Evolutionary conservation across 2,329 filamentous ascomycete genomes (phyloP), one percentile per base, ranked within the genome.

Genomic region (Plenodomus lindquistii): DNA sequence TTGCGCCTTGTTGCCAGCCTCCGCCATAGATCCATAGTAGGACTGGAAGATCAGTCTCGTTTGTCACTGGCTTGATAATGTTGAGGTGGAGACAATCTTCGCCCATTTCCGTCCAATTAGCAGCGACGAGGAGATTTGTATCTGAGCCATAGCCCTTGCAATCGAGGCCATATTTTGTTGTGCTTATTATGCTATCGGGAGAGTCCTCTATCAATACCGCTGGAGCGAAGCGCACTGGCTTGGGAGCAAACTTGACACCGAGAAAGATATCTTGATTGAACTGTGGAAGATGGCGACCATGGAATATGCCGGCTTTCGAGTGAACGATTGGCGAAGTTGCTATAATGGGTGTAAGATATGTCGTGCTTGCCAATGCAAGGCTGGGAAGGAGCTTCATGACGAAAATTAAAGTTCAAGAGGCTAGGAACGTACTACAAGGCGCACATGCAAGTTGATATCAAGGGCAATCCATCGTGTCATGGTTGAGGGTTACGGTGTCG

Each of bases 51-150:
- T 50, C 17, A 2, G 35, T 62, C 15, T 55, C 37, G 1, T 62
- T 60, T 4, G 54, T 57, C 10, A 37, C 50, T 2, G 65, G 65
- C 36, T 56, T 61, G 16, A 69, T 35, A 10, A 69, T 65, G 44
- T 76, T 77, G 9, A 76, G 51, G 46, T 71, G 72, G 5, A 77
- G 51, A 47, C 81, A 82, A 44, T 82, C 79, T 54, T 69, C 66
- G 3, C 65, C 62, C 9, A 67, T 22, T 18, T 43, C 55, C 3
- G 65, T 66, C 60, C 48, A 63, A 10, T 59, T 59, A 4, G 48
- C 41, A 9, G 49, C 47, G 17, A 66, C 62, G 11, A 67, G 50
- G 29, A 44, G 41, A 15, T 54, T 61, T 0, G 63, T 66, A 27
- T 67, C 65, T 8, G 55, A 59, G 0, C 65, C 65, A 48, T 67